Conservation (phyloP, 345 rosid genomes). For the Citrus australasica region DNA sequence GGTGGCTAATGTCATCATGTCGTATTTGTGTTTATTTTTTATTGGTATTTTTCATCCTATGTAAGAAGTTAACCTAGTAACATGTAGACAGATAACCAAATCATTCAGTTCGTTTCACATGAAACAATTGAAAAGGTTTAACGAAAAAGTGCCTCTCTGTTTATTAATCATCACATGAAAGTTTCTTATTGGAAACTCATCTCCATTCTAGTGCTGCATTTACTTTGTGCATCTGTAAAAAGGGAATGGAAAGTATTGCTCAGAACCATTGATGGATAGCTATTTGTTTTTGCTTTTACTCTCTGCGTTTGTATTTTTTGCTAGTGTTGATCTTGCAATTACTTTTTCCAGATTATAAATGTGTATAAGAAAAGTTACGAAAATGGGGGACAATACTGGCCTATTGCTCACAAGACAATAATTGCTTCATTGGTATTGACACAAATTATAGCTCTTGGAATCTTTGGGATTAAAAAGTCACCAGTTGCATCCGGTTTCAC, state of each 20-base stretch:
- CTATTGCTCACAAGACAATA: slow-evolving; percentile 76
- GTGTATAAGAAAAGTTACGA: slow-evolving; percentile 72
- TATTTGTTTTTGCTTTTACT: too few relatives aligned
- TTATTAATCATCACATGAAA: not conserved
- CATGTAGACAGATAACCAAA: not conserved
- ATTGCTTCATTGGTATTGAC: slow-evolving; percentile 81
- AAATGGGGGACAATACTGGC: slow-evolving; percentile 88
- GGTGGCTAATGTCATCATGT: not conserved
- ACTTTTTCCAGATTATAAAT: slow-evolving; percentile 59
- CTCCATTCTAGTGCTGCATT: not conserved
- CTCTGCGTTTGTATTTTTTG: not conserved
- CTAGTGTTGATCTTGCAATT: not conserved
- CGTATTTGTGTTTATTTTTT: too few relatives aligned
- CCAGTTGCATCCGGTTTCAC: slow-evolving; percentile 74
- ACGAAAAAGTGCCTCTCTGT: not conserved
- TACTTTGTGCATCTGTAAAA: not conserved
- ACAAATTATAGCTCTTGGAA: slow-evolving; percentile 79
- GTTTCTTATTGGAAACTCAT: not conserved
- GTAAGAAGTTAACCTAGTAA: too few relatives aligned
- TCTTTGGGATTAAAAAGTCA: slow-evolving; percentile 71
- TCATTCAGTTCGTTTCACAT: not conserved
- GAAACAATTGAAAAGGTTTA: not conserved
- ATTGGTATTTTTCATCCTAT: too few relatives aligned
- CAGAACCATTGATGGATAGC: not conserved
- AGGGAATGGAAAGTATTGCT: not conserved